Conservation (phyloP, 352 stramenopile genomes). For the Globisporangium mamillatum region DNA sequence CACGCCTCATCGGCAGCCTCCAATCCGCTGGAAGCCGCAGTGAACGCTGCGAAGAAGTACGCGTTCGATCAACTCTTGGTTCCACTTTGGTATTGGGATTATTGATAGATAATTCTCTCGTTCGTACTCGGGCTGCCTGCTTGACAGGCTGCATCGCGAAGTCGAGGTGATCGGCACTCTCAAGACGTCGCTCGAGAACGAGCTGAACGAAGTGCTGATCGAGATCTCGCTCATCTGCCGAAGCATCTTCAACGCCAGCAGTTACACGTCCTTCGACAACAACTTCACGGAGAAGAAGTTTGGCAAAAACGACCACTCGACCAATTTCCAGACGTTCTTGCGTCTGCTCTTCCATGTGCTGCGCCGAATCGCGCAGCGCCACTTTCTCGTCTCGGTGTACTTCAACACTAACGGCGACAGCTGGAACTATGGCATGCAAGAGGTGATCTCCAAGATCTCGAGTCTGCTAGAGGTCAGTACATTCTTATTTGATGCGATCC, state of each 20-base stretch:
- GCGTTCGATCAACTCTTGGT: constrained; percentile 2
- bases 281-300: constrained; percentile 74
- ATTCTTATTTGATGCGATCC: not conserved
- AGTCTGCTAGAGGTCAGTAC: constrained; percentile 51
- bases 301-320: constrained; percentile 58
- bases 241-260: constrained; percentile 70
- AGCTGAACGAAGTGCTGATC: constrained; percentile 56
- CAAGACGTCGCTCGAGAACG: constrained; percentile 63
- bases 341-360: constrained; percentile 66
- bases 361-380: constrained; percentile 58
- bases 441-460: constrained; percentile 65
- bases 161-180: constrained; percentile 74
- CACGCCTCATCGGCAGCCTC: constrained; percentile 1
- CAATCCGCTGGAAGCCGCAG: constrained; percentile 53
- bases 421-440: constrained; percentile 67
- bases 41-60: constrained; percentile 70
- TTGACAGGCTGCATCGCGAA: constrained; percentile 59
- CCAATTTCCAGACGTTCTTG: constrained; percentile 68
- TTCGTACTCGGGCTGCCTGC: not conserved
- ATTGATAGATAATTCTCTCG: not conserved
- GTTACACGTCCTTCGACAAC: constrained; percentile 76
- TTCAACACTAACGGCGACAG: constrained; percentile 61
- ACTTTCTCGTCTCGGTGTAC: constrained; percentile 58
- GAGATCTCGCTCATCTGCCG: constrained; percentile 70
- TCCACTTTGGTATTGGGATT: not conserved